A percentile compares a stretch with the other conserved stretches of the same genome.
Conservation (phyloP, 306 rosid species). For the Pterocarpus macrocarpus region DNA sequence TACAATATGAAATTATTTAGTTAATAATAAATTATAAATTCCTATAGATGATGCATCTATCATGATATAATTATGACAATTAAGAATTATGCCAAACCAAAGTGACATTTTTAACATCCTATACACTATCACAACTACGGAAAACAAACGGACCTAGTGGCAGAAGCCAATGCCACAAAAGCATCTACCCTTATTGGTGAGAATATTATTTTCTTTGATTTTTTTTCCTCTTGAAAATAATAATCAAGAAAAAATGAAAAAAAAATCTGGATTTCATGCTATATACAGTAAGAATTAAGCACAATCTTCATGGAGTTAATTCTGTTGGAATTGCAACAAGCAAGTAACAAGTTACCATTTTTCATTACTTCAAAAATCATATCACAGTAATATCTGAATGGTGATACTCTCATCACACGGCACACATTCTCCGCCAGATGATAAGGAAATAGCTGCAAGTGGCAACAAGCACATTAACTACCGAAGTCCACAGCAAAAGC, state of each 20-base stretch:
- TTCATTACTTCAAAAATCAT: slow-evolving; percentile 96
- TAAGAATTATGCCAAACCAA: slow-evolving; percentile 20
- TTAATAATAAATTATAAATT: slow-evolving; percentile 25
- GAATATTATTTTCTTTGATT: background rate
- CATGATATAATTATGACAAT: background rate
- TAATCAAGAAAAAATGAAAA: background rate
- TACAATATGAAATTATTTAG: background rate
- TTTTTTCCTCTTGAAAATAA: slow-evolving; percentile 9
- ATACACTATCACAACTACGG: background rate
- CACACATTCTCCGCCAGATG: slow-evolving; percentile 91
- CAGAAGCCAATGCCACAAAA: slow-evolving; percentile 26
- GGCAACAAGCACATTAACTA: slow-evolving; percentile 53
- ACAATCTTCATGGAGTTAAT: slow-evolving; percentile 27
- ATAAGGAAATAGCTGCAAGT: slow-evolving; percentile 93
- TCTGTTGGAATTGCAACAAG: slow-evolving; percentile 46
- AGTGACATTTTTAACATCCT: slow-evolving; percentile 1
- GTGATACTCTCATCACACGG: slow-evolving; percentile 91
- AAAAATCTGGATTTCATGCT: slow-evolving; percentile 22
- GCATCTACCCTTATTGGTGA: background rate
- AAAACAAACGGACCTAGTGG: background rate
- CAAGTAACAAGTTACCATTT: slow-evolving; percentile 69
- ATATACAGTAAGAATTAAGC: slow-evolving; percentile 36
- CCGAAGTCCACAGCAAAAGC: slow-evolving; percentile 43
- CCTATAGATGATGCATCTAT: slow-evolving; percentile 1
- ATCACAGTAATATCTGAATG: slow-evolving; percentile 96